These are phyloP conservation scores for Pleurotus tuoliensis DNA, from an alignment of 768 basidiomycete species.

Conservation along the genomic window DNA sequence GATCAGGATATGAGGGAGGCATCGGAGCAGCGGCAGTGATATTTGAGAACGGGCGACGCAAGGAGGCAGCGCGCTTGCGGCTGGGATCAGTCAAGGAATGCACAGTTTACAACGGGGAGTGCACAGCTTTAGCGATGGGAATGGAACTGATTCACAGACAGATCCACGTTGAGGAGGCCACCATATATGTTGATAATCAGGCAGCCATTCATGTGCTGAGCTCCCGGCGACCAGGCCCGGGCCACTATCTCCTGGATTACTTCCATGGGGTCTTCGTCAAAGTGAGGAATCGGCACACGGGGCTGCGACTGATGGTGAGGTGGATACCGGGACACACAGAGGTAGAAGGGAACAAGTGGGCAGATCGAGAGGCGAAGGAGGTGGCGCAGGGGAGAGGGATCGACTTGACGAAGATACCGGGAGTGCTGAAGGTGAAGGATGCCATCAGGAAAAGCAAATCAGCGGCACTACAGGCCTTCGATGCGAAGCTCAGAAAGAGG, in stretches of 20 bases:
- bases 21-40: slow-evolving; percentile 12
- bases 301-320: not conserved
- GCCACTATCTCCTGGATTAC: slow-evolving; percentile 8
- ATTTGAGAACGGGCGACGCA: not conserved
- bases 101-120: slow-evolving; percentile 27
- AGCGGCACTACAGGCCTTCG: slow-evolving; percentile 9
- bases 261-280: not conserved
- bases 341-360: slow-evolving; percentile 22
- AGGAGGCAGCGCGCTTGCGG: slow-evolving; percentile 10
- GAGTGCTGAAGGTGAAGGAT: slow-evolving; percentile 9
- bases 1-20: not conserved
- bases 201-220: slow-evolving; percentile 5
- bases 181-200: slow-evolving; percentile 12
- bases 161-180: not conserved
- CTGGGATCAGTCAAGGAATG: slow-evolving; percentile 19
- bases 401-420: not conserved
- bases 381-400: not conserved
- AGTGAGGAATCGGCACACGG: not conserved
- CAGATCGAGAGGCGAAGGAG: slow-evolving; percentile 18
- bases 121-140: slow-evolving; percentile 21
- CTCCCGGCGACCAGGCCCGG: not conserved
- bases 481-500: slow-evolving; percentile 2
- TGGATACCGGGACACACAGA: slow-evolving; percentile 24
- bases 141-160: slow-evolving; percentile 19
- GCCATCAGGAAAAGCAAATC: slow-evolving; percentile 14